These are phyloP conservation scores for Phialophora macrospora DNA, from an alignment of 2,329 filamentous ascomycete genomes.

Conservation along the genomic window DNA sequence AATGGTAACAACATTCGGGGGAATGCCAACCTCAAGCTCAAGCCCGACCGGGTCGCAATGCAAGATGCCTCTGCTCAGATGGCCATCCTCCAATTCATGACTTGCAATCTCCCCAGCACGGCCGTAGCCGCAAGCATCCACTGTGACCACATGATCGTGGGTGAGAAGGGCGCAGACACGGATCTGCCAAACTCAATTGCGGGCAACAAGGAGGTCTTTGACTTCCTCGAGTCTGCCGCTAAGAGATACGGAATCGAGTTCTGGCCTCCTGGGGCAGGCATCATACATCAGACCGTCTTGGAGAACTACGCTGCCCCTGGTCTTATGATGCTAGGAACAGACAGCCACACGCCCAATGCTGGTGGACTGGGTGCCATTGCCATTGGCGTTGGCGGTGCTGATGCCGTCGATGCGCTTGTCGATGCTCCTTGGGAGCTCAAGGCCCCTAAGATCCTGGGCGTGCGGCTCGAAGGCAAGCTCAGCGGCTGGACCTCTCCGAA, in stretches of 20 bases:
- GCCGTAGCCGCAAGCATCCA: conserved; percentile 97
- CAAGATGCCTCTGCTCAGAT: conserved; percentile 98
- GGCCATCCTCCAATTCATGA: conserved; percentile 98
- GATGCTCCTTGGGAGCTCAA: conserved; percentile 98
- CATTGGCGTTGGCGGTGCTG: conserved; percentile 95
- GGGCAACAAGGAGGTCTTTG: conserved; percentile 95
- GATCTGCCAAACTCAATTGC: conserved; percentile 85
- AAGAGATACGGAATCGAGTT: conserved; percentile 94
- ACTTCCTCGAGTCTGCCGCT: conserved; percentile 90
- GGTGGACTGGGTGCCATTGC: conserved; percentile 91
- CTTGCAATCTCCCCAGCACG: conserved; percentile 83
- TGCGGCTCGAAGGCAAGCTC: conserved; percentile 80
- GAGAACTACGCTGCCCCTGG: conserved; percentile 98
- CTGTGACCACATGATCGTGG: conserved; percentile 98
- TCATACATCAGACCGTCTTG: conserved; percentile 96
- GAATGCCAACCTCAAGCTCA: conserved; percentile 91
- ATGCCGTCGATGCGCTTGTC: conserved; percentile 94
- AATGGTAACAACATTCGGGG: conserved; percentile 85
- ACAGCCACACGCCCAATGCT: conserved; percentile 97
- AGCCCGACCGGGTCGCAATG: conserved; percentile 97
- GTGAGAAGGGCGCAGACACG: conserved; percentile 82
- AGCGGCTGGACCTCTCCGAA: conserved; percentile 93
- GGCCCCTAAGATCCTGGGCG: conserved; percentile 87
- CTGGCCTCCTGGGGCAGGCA: conserved; percentile 90
- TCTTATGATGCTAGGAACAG: conserved; percentile 97